Evolutionary conservation across 495 filamentous ascomycete genomes (phyloP).

Genomic region (Aspergillus bridgeri): DNA sequence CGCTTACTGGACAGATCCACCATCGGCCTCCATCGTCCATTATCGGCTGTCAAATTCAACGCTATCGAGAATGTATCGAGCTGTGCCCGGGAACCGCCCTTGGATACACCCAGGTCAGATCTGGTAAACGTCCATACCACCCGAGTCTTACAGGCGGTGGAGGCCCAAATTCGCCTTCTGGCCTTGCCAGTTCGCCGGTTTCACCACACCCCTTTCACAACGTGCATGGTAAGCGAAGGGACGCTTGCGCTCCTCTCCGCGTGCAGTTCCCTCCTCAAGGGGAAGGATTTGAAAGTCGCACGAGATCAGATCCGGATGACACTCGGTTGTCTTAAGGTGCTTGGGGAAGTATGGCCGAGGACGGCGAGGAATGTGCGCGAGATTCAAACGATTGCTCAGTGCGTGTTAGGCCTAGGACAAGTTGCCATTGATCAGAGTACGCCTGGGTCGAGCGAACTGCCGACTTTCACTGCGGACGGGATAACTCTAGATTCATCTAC

Average conservation of each 20-base stretch:
- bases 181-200: slow-evolving; percentile 25
- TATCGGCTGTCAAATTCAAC: slow-evolving; percentile 31
- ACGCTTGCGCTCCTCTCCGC: slow-evolving; percentile 29
- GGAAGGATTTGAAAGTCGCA: slow-evolving; percentile 22
- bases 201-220: slow-evolving; percentile 28
- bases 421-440: not conserved
- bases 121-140: slow-evolving; percentile 25
- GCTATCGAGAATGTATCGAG: slow-evolving; percentile 27
- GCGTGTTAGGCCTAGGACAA: slow-evolving; percentile 28
- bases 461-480: not conserved
- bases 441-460: not conserved
- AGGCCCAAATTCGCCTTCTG: slow-evolving; percentile 29
- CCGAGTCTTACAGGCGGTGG: slow-evolving; percentile 23
- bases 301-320: slow-evolving; percentile 34
- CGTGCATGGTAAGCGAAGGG: slow-evolving; percentile 33
- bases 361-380: slow-evolving; percentile 69
- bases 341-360: slow-evolving; percentile 28
- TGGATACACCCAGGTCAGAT: slow-evolving; percentile 25
- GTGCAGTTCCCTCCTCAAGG: slow-evolving; percentile 20
- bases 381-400: slow-evolving; percentile 70
- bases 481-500: no score
- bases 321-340: slow-evolving; percentile 30
- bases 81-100: slow-evolving; percentile 27
- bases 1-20: slow-evolving; percentile 15
- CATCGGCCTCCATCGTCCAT: slow-evolving; percentile 31